Evolutionary conservation across 768 basidiomycete species (phyloP), one percentile per base, ranked within the genome.

Genomic region (Phanerochaete carnosa): DNA sequence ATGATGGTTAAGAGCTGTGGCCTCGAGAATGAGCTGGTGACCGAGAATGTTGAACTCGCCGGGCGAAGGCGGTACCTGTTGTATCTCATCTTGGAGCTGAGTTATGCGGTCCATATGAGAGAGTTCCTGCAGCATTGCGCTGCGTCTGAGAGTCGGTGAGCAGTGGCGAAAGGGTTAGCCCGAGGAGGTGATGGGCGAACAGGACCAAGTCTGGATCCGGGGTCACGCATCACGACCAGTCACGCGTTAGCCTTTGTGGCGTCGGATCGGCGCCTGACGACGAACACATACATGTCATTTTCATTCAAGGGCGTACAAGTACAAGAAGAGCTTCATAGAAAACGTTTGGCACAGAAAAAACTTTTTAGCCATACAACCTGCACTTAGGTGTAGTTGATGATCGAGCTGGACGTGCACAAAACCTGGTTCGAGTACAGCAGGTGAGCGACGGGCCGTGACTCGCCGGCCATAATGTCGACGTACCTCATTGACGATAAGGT

Each of bases 101-200:
- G 94, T 95, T 73, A 95, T 91, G 76, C 93, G 88, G 81, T 95
- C 94, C 94, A 95, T 95, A 80, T 92, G 87, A 74, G 90, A 85
- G 73, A 93, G 76, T 85, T 92, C 90, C 82, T 91, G 87, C 83
- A 93, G 90, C 90, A 93, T 93, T 79, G 77, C 90, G 83, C 85
- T 84, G 85, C 70, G 62, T 49, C 29, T 46, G 32, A 8, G 43
- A 29, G 45, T n/a, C 55, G 49, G 15, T 26, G 50, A 16, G 50
- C 50, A 29, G 28, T 32, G 32, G 32, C 32, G 25, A n/a, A 35
- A n/a, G 23, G 15, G 26, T 19, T 35, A 26, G 11, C 35, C 35
- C 35, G 54, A 7, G 47, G 19, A 19, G 6, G 28, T 49, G 47
- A 29, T 49, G 47, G 47, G 11, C 39, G 39, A 43, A 8, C 39